Evolutionary conservation across 805 yeast genomes (phyloP).

Genomic region (Metschnikowia gelsemii): DNA sequence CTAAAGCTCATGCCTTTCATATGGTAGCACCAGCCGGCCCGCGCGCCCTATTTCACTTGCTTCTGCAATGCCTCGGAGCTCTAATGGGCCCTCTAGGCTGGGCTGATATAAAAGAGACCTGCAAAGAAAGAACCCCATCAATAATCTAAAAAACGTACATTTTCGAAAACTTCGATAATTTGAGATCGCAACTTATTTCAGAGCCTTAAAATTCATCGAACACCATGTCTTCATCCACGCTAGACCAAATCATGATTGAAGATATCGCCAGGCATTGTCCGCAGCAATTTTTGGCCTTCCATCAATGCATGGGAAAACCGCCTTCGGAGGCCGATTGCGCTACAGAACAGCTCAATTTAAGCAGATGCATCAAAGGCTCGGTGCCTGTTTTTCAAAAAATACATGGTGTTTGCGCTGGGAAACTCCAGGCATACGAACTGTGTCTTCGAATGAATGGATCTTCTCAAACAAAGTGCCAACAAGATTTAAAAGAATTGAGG

Average conservation of each 20-base stretch:
- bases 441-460: slow-evolving; percentile 55
- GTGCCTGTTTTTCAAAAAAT: slow-evolving; percentile 76
- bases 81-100: too few relatives aligned
- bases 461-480: slow-evolving; percentile 48
- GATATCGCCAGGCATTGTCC: slow-evolving; percentile 80
- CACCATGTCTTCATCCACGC: slow-evolving; percentile 20
- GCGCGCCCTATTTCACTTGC: too few relatives aligned
- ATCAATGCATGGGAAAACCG: slow-evolving; percentile 65
- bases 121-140: too few relatives aligned
- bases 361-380: slow-evolving; percentile 58
- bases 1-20: neutral
- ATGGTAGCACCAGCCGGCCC: too few relatives aligned
- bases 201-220: too few relatives aligned
- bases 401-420: slow-evolving; percentile 56
- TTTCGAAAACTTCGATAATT: too few relatives aligned
- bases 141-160: too few relatives aligned
- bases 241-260: slow-evolving; percentile 74
- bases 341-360: slow-evolving; percentile 54
- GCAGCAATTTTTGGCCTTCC: slow-evolving; percentile 66
- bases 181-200: too few relatives aligned
- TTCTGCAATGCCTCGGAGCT: too few relatives aligned
- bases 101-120: too few relatives aligned
- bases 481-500: slow-evolving; percentile 54
- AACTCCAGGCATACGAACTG: slow-evolving; percentile 61
- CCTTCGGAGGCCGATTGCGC: slow-evolving; percentile 53